Base-by-base conservation (phyloP, 768 basidiomycete genomes). In the Heimioporus sp. region DNA sequence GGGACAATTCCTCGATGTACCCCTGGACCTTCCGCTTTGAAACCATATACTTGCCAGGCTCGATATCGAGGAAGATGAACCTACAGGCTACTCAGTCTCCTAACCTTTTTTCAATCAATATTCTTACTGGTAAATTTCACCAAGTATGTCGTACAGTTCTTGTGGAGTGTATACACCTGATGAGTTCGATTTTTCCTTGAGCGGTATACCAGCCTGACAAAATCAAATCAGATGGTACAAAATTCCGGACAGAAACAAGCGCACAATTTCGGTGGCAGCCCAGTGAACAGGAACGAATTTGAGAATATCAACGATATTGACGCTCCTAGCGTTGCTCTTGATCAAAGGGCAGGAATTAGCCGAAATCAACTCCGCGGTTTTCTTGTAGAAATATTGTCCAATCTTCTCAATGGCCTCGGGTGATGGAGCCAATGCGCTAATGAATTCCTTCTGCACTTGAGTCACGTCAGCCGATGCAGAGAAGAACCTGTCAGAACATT, bases 21-120 rank as follows among this genome's bases (percentile, higher is more conserved):
- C 64, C 70, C 49, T 77, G 76, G 7, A 80, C 80, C 51, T 75
- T 79, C 41, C 73, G 68, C 56, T 79, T 75, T 20, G 83, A 61
- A 19, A 78, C 73, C 78, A 85, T 79, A 28, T 82, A 67, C 58
- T 82, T 80, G 2, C 80, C 73, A 2, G 79, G 62, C 46, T 87
- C 86, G 19, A 82, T 72, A 46, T 90, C 82, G 32, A 91, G 76
- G 81, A 92, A 92, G 52, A 92, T 71, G 64, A 80, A 90, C 38
- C 89, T 91, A 56, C 5, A 2, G 19, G 24, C 17, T 11, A 31
- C 16, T 48, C n/a, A 51, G n/a, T 48, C 31, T 20, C 20, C 30
- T 5, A 28, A n/a, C 28, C 5, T n/a, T 28, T 1, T 15, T 36
- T 17, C 24, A 11, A 4, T 6, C 15, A 10, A 10, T 24, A 35